Conservation (phyloP, 495 filamentous ascomycete species). For the Aspergillus taichungensis region DNA sequence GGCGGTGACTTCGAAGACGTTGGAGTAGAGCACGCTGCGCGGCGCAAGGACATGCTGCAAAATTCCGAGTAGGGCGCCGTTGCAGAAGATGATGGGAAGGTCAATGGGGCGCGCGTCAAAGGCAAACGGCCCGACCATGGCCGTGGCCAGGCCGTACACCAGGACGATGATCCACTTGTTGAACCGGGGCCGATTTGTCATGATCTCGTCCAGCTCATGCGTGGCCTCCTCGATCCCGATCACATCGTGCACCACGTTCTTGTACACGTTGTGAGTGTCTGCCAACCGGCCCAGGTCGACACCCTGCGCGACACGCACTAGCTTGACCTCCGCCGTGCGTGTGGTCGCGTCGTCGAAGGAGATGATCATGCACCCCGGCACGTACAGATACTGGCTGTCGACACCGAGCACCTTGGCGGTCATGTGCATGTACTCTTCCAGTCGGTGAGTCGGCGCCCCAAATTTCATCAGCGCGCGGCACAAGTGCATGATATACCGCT, state of each 20-base stretch:
- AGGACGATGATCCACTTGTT: constrained; percentile 57
- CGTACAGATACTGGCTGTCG: constrained; percentile 80
- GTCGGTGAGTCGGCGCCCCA: constrained; percentile 63
- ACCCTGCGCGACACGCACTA: constrained; percentile 64
- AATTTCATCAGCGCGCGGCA: constrained; percentile 77
- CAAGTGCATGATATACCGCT: constrained; percentile 75
- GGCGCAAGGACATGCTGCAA: constrained; percentile 73
- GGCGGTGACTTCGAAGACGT: constrained; percentile 82
- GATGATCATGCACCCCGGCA: constrained; percentile 88
- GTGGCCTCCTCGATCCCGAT: constrained; percentile 78
- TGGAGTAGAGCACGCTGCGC: constrained; percentile 60
- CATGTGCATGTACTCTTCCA: constrained; percentile 83
- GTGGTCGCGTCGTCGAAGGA: constrained; percentile 82
- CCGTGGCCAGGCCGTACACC: constrained; percentile 73
- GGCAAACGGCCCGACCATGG: constrained; percentile 70
- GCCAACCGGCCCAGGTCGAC: constrained; percentile 74
- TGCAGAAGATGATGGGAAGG: constrained; percentile 73
- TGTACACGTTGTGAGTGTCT: constrained; percentile 81
- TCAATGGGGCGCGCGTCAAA: constrained; percentile 79
- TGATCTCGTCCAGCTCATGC: constrained; percentile 55
- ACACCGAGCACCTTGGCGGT: constrained; percentile 77
- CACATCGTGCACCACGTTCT: constrained; percentile 79
- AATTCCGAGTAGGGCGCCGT: constrained; percentile 71
- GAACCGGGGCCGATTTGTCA: constrained; percentile 54
- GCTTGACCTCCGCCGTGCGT: constrained; percentile 82